Conservation (phyloP, 176 grass and related monocot genomes). For the Zoysia japonica region DNA sequence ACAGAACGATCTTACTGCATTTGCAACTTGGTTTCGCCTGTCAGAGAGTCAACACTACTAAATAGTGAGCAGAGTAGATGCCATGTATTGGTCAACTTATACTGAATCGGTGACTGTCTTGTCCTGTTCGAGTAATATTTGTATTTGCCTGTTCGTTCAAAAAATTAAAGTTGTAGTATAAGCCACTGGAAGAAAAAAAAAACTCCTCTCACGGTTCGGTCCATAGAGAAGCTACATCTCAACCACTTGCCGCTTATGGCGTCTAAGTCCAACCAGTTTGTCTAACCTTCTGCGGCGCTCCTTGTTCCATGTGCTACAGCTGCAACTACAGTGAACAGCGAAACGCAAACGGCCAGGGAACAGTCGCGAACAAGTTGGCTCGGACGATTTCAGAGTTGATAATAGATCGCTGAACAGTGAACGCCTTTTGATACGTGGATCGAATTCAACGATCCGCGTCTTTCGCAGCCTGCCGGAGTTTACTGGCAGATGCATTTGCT, state of each 20-base stretch:
- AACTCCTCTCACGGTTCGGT: no score
- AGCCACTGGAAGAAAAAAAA: no score
- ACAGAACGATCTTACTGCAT: neutral
- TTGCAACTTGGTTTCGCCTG: no score
- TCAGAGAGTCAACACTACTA: no score
- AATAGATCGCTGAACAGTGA: neutral
- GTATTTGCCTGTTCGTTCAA: neutral
- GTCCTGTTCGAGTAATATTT: neutral
- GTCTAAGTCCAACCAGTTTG: constrained; percentile 9
- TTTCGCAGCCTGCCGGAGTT: constrained; percentile 1
- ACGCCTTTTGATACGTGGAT: neutral
- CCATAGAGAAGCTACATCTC: constrained; percentile 13
- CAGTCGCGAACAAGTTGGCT: neutral
- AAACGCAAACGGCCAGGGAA: constrained; percentile 13
- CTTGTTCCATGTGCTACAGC: neutral
- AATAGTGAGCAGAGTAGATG: no score
- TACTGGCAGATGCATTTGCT: neutral
- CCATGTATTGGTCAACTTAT: no score
- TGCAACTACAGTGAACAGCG: neutral
- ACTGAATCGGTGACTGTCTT: neutral
- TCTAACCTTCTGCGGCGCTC: neutral
- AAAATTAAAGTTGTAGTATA: no score
- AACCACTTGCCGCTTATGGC: constrained; percentile 37
- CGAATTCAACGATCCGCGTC: neutral
- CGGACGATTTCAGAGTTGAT: neutral